Evolutionary conservation across 768 basidiomycete species (phyloP).

Genomic region (Lactarius trivialis): DNA sequence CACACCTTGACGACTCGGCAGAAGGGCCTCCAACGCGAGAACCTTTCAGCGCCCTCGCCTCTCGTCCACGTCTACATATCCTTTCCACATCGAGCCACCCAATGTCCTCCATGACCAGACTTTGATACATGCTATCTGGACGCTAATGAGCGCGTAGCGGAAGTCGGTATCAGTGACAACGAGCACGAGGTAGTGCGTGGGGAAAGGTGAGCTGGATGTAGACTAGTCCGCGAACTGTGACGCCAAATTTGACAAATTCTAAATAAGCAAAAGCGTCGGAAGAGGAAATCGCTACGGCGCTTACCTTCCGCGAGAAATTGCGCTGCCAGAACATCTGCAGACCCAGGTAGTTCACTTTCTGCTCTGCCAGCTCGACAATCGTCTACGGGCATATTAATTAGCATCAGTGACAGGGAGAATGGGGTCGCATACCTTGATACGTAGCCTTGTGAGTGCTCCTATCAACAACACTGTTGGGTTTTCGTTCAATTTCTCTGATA

Average conservation of each 20-base stretch:
- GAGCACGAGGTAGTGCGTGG: conserved; percentile 84
- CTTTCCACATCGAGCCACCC: conserved; percentile 77
- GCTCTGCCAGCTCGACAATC: conserved; percentile 73
- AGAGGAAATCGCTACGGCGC: conserved; percentile 6
- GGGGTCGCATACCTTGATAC: conserved; percentile 43
- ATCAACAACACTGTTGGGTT: conserved; percentile 53
- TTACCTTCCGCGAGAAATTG: conserved; percentile 63
- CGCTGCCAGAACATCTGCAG: conserved; percentile 63
- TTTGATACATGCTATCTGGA: conserved; percentile 48
- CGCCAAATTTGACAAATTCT: conserved; percentile 72
- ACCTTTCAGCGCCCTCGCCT: too few relatives aligned
- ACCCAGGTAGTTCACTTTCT: conserved; percentile 81
- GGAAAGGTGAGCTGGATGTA: conserved; percentile 73
- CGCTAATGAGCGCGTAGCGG: conserved; percentile 77
- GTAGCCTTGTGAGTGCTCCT: conserved; percentile 50
- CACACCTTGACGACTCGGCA: too few relatives aligned
- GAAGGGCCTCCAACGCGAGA: too few relatives aligned
- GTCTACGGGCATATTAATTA: conserved; percentile 42
- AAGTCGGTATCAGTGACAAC: too few relatives aligned
- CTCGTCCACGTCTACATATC: too few relatives aligned
- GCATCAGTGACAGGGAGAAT: background rate
- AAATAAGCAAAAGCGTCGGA: background rate
- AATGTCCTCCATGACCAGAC: conserved; percentile 68
- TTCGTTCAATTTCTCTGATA: conserved; percentile 63
- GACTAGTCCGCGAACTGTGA: conserved; percentile 50